Evolutionary conservation across 495 filamentous ascomycete species (phyloP).

Genomic region (Penicillium paxilli): DNA sequence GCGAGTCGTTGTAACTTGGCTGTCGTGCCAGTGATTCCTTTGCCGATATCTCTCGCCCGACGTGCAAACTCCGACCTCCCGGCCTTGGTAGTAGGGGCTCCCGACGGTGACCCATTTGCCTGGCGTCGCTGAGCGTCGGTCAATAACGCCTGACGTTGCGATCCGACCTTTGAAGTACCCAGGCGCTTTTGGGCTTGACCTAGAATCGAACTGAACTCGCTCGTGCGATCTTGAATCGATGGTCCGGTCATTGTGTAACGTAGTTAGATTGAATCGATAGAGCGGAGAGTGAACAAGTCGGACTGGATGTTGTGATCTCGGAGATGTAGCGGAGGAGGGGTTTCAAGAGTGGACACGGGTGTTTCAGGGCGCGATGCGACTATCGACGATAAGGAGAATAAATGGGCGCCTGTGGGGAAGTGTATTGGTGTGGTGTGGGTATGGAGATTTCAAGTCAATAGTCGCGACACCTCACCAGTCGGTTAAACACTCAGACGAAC

Average conservation of each 20-base stretch:
- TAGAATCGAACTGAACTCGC: constrained; percentile 90
- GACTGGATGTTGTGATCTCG: constrained; percentile 1
- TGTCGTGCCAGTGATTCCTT: constrained; percentile 88
- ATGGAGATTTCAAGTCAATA: no score
- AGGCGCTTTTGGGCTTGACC: constrained; percentile 76
- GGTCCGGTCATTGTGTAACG: constrained; percentile 51
- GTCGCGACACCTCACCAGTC: not conserved
- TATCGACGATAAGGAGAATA: not conserved
- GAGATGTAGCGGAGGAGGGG: constrained; percentile 3
- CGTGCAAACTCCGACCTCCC: constrained; percentile 82
- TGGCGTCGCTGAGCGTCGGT: constrained; percentile 68
- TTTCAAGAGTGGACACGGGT: constrained; percentile 2
- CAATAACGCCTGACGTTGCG: constrained; percentile 80
- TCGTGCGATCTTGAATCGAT: constrained; percentile 94
- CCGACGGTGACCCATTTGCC: constrained; percentile 62
- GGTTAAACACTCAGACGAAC: no score
- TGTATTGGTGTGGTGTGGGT: not conserved
- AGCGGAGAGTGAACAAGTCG: not conserved
- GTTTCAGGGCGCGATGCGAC: constrained; percentile 1
- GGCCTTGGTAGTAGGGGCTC: constrained; percentile 38
- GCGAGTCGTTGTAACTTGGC: constrained; percentile 90
- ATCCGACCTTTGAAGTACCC: constrained; percentile 65
- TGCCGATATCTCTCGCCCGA: constrained; percentile 83
- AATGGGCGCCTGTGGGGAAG: no score
- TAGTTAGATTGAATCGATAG: no score